Evolutionary conservation across 371 early-diverging fungal genomes (phyloP).

Genomic region (Globomyces sp.): DNA sequence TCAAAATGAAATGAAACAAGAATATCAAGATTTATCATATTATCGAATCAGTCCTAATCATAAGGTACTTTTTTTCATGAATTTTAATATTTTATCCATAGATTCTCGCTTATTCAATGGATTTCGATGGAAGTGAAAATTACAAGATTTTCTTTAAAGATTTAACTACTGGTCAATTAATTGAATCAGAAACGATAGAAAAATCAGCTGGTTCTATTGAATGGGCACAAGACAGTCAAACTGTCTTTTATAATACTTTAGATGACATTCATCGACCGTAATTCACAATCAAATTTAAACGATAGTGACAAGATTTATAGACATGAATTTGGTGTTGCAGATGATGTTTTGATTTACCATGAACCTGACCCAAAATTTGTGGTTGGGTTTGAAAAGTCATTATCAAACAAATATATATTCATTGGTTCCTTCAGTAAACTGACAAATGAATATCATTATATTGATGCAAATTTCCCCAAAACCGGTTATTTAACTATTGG

Average conservation of each 20-base stretch:
- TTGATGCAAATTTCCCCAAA: conserved; percentile 41
- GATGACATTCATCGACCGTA: conserved; percentile 49
- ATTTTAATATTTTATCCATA: not conserved
- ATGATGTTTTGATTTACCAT: conserved; percentile 44
- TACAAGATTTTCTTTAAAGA: conserved; percentile 55
- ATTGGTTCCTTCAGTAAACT: conserved; percentile 43
- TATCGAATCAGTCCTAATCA: conserved; percentile 28
- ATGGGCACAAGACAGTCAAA: conserved; percentile 49
- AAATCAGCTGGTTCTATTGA: conserved; percentile 44
- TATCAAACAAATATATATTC: conserved; percentile 47
- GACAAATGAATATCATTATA: conserved; percentile 48
- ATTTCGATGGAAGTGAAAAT: conserved; percentile 44
- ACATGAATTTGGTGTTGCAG: conserved; percentile 37
- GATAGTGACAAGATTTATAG: conserved; percentile 29
- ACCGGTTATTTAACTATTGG: not conserved
- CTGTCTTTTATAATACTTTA: conserved; percentile 46
- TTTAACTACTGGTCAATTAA: conserved; percentile 39
- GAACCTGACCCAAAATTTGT: conserved; percentile 58
- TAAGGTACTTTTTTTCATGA: conserved; percentile 18
- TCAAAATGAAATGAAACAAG: conserved; percentile 24
- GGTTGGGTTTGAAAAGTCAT: conserved; percentile 39
- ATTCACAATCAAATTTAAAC: too few species aligned
- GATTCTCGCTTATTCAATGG: conserved; percentile 43
- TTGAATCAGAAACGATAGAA: conserved; percentile 33
- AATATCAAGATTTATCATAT: conserved; percentile 32